phyloP scores from a whole-genome alignment of 2,329 filamentous ascomycete species.

The Hypoxylon sp. region DNA sequence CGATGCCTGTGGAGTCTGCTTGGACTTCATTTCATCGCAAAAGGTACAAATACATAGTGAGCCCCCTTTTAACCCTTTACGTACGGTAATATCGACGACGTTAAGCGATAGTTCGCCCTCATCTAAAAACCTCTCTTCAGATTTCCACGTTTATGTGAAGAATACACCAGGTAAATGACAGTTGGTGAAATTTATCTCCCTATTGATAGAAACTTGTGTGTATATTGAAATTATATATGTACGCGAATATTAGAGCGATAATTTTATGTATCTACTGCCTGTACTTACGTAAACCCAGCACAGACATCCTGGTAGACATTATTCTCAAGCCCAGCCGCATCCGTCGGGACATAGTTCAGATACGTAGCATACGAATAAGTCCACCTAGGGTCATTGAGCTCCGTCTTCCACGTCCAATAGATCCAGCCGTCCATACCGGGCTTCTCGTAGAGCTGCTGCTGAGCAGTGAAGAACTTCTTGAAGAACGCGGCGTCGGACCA shows the following conservation, averaged over 20 bases:
- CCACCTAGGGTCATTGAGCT: conserved; percentile 24
- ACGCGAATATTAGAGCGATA: too few relatives aligned
- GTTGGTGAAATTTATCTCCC: too few relatives aligned
- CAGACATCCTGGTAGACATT: conserved; percentile 50
- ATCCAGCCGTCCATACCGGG: too few relatives aligned
- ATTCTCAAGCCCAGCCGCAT: conserved; percentile 44
- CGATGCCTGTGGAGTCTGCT: not conserved
- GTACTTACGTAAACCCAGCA: conserved; percentile 34
- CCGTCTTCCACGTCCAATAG: too few relatives aligned
- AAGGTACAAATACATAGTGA: not conserved
- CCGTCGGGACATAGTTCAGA: conserved; percentile 41
- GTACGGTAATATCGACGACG: not conserved
- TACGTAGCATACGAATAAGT: conserved; percentile 47
- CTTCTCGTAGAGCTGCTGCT: too few relatives aligned
- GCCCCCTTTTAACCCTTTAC: not conserved
- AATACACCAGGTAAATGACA: not conserved
- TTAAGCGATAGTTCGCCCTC: not conserved
- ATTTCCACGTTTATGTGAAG: not conserved
- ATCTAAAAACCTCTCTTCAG: not conserved
- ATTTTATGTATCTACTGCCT: too few relatives aligned
- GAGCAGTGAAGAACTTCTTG: too few relatives aligned
- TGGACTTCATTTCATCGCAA: not conserved
- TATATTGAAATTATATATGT: too few relatives aligned
- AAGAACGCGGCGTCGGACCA: too few relatives aligned
- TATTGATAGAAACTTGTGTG: too few relatives aligned